Conservation (phyloP, 2,329 filamentous ascomycete species). For the Phoma sp. region DNA sequence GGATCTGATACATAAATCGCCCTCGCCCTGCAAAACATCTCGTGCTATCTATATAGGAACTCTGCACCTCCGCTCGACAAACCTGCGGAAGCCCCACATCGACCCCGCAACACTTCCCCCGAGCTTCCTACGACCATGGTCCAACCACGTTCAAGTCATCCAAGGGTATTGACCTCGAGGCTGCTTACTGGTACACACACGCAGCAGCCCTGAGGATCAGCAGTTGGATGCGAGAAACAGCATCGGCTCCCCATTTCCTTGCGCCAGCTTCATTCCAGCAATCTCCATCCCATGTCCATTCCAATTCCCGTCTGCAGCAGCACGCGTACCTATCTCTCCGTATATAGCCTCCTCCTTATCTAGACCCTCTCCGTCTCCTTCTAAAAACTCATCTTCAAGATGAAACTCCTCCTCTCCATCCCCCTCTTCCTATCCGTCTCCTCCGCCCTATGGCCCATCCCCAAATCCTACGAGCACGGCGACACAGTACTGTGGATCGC, state of each 20-base stretch:
- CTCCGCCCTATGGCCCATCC: slow-evolving; percentile 53
- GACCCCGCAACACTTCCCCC: slow-evolving; percentile 6
- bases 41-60: too few species aligned
- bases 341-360: background rate
- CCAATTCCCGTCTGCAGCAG: background rate
- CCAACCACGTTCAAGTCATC: background rate
- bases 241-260: slow-evolving; percentile 16
- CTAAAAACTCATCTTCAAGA: background rate
- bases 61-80: background rate
- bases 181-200: slow-evolving; percentile 1
- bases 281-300: slow-evolving; percentile 15
- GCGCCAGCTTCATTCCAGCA: slow-evolving; percentile 20
- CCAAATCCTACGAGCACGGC: slow-evolving; percentile 47
- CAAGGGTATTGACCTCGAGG: background rate
- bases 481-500: slow-evolving; percentile 50
- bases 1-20: background rate
- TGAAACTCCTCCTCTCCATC: slow-evolving; percentile 30
- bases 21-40: background rate
- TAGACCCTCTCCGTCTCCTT: background rate
- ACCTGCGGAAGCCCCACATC: slow-evolving; percentile 1
- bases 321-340: background rate
- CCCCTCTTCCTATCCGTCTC: slow-evolving; percentile 32
- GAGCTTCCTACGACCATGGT: slow-evolving; percentile 1
- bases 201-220: background rate
- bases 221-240: background rate